These are phyloP conservation scores for Cystoisospora suis DNA, from an alignment of 169 alveolate genomes.

Conservation along the genomic window DNA sequence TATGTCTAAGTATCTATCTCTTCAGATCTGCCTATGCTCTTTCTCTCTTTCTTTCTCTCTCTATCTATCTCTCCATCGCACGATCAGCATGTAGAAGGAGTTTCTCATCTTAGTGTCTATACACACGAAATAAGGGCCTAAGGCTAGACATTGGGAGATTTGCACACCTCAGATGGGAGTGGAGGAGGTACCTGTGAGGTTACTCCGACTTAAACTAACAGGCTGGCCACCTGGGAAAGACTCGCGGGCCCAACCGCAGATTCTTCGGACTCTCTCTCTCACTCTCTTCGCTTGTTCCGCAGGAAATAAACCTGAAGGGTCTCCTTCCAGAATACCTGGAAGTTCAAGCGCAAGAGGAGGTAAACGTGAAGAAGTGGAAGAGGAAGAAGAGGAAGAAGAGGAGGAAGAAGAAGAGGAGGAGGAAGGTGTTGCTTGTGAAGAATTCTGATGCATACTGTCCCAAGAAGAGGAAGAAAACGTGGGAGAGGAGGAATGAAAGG, in stretches of 20 bases:
- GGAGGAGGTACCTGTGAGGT: conserved; percentile 61
- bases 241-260: conserved; percentile 85
- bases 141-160: too few relatives aligned
- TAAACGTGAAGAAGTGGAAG: not conserved
- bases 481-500: not conserved
- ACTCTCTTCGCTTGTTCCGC: conserved; percentile 16
- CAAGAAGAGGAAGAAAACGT: not conserved
- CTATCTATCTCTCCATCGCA: too few relatives aligned
- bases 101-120: too few relatives aligned
- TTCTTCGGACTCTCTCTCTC: conserved; percentile 34
- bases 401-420: not conserved
- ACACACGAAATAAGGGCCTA: too few relatives aligned
- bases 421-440: too few relatives aligned
- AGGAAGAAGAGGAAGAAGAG: not conserved
- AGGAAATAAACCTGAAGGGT: not conserved
- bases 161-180: too few relatives aligned
- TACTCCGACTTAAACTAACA: conserved; percentile 81
- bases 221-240: conserved; percentile 91
- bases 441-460: not conserved
- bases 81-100: too few relatives aligned
- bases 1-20: not conserved
- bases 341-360: conserved; percentile 4
- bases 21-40: not conserved
- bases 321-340: conserved; percentile 37
- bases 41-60: not conserved